A percentile compares a stretch with the other conserved stretches of the same genome.
Evolutionary conservation across 2,329 filamentous ascomycete species (phyloP).

Genomic region (Alternaria infectoria): DNA sequence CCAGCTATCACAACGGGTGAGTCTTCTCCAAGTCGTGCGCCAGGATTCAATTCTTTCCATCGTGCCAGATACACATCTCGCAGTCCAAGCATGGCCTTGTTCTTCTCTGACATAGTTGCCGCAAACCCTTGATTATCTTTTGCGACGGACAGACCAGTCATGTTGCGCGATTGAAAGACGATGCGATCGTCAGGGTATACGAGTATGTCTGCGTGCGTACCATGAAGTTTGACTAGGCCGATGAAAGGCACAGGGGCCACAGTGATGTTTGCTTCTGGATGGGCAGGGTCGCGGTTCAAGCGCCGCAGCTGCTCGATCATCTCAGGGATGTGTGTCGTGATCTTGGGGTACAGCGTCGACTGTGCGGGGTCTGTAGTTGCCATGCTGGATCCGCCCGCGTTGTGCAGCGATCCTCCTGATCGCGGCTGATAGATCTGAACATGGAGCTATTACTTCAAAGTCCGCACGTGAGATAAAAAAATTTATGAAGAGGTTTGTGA

Average conservation of each 20-base stretch:
- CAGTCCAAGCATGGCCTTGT: conserved; percentile 16
- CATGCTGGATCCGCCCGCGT: conserved; percentile 5
- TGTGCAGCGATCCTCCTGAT: neutral
- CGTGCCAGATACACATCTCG: conserved; percentile 25
- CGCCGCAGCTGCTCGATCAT: conserved; percentile 21
- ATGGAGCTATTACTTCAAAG: neutral
- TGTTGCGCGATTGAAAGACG: conserved; percentile 34
- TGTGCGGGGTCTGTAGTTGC: conserved; percentile 9
- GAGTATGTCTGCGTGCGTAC: conserved; percentile 42
- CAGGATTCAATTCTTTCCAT: conserved; percentile 26
- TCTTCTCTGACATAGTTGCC: conserved; percentile 25
- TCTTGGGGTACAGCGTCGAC: conserved; percentile 38
- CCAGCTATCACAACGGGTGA: conserved; percentile 35
- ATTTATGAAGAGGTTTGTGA: neutral
- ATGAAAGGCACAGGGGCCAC: conserved; percentile 26
- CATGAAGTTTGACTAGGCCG: conserved; percentile 43
- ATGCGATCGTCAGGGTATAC: conserved; percentile 27
- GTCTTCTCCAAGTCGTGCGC: neutral
- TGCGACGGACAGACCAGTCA: conserved; percentile 15
- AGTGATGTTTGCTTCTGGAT: conserved; percentile 2
- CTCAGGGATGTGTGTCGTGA: conserved; percentile 32
- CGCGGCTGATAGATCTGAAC: neutral
- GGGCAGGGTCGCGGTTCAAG: conserved; percentile 9
- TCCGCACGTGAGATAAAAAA: neutral
- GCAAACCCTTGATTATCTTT: conserved; percentile 38